Base-by-base conservation (phyloP, 805 yeast species). In the Candida mattraensis region DNA sequence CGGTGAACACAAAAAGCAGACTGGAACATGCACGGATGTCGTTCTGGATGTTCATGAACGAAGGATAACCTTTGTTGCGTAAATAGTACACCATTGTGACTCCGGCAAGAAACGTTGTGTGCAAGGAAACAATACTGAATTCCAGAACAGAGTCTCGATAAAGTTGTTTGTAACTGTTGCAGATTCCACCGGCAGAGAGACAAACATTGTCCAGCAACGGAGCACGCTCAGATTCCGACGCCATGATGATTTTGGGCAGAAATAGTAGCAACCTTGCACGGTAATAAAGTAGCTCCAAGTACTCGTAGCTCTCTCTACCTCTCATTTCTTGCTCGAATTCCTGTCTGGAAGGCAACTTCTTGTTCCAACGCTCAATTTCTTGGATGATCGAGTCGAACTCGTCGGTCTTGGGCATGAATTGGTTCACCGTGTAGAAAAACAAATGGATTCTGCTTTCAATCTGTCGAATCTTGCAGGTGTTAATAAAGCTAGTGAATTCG, bases 21-120 rank as follows among this genome's bases (percentile, higher is more conserved):
- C 52, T 51, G 2, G 54, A 53, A 26, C 60, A 54, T 15, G 57
- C 54, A 8, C 57, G 41, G 9, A 54, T 46, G 35, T 51, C 54
- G 27, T 44, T 50, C 18, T 53, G 53, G 33, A 50, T 50, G 30
- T 42, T 46, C 42, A 45, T 44, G 27, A 42, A 43, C 12, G 28
- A 10, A 2, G 50, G 50, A 28, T 48, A 42, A 5, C 53, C 48
- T 29, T 42, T 44, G 30, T 45, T 45, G 40, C 54, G 43, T 14
- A 54, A 20, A 37, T 53, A 53, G 28, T 51, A 54, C 5, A 53
- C 53, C 44, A 53, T 40, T 5, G 53, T 46, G 8, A 54, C 58
- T 7, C 60, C 60, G 1, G 56, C 58, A 9, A 53, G 33, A 41
- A 48, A 48, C 2, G 39, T 39, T 2, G 53, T 48, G 31, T 48